phyloP scores from a whole-genome alignment of 495 filamentous ascomycete genomes.

The Rostrohypoxylon terebratum region DNA sequence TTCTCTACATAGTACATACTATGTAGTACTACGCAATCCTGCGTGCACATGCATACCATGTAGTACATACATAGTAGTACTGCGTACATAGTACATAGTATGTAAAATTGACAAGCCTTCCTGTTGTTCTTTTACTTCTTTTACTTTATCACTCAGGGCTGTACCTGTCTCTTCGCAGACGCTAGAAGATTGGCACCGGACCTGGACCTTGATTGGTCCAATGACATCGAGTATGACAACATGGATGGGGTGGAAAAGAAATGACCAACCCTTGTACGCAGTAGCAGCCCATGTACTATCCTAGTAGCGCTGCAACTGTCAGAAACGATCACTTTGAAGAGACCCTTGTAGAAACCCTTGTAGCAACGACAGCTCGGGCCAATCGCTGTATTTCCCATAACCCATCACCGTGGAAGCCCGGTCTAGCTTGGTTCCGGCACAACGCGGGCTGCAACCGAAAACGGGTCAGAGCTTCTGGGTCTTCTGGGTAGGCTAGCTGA shows the following conservation, averaged over 20 bases:
- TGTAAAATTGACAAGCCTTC: background rate
- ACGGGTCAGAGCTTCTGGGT: conserved; percentile 15
- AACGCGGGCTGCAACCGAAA: conserved; percentile 41
- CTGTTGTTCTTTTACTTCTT: conserved; percentile 8
- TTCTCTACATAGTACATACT: too few relatives aligned
- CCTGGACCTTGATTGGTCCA: conserved; percentile 25
- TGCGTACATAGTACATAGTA: background rate
- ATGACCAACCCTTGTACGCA: background rate
- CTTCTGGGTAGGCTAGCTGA: conserved; percentile 16
- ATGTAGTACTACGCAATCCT: too few relatives aligned
- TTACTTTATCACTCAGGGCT: background rate
- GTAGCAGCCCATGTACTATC: background rate
- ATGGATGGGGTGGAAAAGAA: conserved; percentile 22
- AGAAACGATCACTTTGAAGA: conserved; percentile 38
- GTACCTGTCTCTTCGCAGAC: conserved; percentile 6
- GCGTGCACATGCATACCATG: too few relatives aligned
- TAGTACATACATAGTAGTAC: too few relatives aligned
- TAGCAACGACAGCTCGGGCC: conserved; percentile 17
- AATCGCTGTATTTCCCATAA: conserved; percentile 35
- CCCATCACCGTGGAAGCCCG: conserved; percentile 36
- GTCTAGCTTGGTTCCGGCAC: conserved; percentile 33
- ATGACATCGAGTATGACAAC: conserved; percentile 36
- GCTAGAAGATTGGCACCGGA: conserved; percentile 11
- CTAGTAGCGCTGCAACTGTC: conserved; percentile 42
- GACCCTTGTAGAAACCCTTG: conserved; percentile 33